These are phyloP conservation scores for Lasiosphaeria ovina DNA, from an alignment of 495 filamentous ascomycete species.

Conservation along the genomic window DNA sequence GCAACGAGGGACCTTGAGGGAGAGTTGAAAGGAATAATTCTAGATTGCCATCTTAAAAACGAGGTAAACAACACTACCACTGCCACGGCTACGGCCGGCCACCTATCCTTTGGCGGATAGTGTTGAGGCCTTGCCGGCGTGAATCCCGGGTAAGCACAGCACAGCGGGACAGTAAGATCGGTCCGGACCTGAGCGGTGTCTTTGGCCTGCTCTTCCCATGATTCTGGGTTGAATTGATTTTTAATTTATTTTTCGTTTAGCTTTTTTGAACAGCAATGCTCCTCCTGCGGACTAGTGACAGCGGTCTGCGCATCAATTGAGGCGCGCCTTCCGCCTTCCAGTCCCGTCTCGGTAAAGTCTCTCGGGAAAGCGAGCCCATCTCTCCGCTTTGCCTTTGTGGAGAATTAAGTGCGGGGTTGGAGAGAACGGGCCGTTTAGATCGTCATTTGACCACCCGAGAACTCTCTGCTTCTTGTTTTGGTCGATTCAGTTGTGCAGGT, in stretches of 20 bases:
- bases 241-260: too few species aligned
- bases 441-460: background rate
- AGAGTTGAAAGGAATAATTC: too few species aligned
- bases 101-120: too few species aligned
- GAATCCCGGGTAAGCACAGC: background rate
- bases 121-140: background rate
- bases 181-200: background rate
- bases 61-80: too few species aligned
- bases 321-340: background rate
- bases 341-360: constrained; percentile 3
- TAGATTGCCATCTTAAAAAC: too few species aligned
- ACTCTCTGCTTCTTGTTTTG: background rate
- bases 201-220: too few species aligned
- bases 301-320: background rate
- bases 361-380: background rate
- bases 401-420: background rate
- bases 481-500: too few species aligned
- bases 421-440: background rate
- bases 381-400: background rate
- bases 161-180: background rate
- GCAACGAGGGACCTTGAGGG: too few species aligned
- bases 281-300: background rate
- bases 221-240: too few species aligned
- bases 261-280: too few species aligned
- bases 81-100: too few species aligned